Evolutionary conservation across 208 protist genomes (phyloP), one percentile per base, ranked within the genome.

Genomic region (Novymonas esmeraldas): DNA sequence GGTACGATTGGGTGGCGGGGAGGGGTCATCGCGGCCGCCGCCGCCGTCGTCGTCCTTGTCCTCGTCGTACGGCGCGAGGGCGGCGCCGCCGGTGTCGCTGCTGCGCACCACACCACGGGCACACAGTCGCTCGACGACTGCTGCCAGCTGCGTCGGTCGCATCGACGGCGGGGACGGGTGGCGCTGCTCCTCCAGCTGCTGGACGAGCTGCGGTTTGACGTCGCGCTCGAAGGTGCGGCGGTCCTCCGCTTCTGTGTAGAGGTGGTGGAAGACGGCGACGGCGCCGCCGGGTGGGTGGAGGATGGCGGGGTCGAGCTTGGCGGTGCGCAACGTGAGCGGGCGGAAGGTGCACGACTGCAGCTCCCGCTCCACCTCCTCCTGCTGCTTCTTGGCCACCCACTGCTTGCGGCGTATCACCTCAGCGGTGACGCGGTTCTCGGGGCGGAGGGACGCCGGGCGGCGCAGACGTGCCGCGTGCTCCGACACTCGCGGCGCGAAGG

Each of bases 261-360:
- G 65, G 2, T 85, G 45, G 38, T 79, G 75, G 59, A 89, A 91
- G 9, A 94, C 79, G 31, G 54, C 59, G 1, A 61, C 55, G 22
- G 75, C 70, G 7, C 56, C 4, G 4, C 63, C 22, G 1, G 50
- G 36, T 3, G 61, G 44, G 31, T 67, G 59, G 9, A 73, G 67
- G 0, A 66, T 60, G n/a, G 70, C 59, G 1, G 77, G 78, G 39
- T 82, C 73, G 34, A 88, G 66, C 18, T 51, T 61, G 4, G 78
- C 85, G 6, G 78, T 63, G 13, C 79, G 70, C 33, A 94, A 59
- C 2, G 89, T 96, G 26, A 94, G 50, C 14, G 91, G 91, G 20
- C 85, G 81, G 64, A 96, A 96, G 6, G 91, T 96, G 72, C 91
- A 96, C 49, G 64, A 72, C 58, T 77, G 56, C 36, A 96, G 64